phyloP scores from a whole-genome alignment of 805 yeast genomes.

The Hanseniaspora taiwanica region DNA sequence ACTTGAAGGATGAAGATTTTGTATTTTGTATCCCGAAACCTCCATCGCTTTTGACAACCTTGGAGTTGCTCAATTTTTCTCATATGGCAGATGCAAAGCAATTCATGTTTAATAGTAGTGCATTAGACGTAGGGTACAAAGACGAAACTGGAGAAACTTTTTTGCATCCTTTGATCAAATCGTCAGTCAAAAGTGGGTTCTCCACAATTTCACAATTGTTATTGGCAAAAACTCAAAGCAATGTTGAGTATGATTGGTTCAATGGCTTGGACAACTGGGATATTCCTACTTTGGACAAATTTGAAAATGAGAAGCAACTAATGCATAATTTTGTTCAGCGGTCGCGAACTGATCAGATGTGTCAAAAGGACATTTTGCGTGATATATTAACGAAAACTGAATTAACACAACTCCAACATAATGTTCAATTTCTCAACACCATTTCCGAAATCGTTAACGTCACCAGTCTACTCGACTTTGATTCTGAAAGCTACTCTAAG shows the following conservation, averaged over 20 bases:
- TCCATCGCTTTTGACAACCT: conserved; percentile 39
- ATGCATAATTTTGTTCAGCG: neutral
- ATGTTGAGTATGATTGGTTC: neutral
- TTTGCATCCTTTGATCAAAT: neutral
- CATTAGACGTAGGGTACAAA: neutral
- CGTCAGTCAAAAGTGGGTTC: neutral
- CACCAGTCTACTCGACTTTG: neutral
- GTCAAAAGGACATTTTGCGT: neutral
- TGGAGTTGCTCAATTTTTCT: conserved; percentile 26
- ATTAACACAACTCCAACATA: neutral
- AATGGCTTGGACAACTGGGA: neutral
- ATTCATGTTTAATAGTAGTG: conserved; percentile 3
- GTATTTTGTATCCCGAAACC: conserved; percentile 50
- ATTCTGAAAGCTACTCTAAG: neutral
- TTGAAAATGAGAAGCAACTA: neutral
- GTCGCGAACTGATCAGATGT: neutral
- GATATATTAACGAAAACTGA: no score
- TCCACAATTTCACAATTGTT: neutral
- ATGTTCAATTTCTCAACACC: neutral
- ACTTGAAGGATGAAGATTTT: conserved; percentile 51
- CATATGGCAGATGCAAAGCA: conserved; percentile 13
- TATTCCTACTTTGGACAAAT: neutral
- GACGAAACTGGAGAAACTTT: neutral
- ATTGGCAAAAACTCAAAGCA: neutral
- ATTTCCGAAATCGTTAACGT: neutral